Conservation (phyloP, 768 basidiomycete species). For the Phallus indusiatus region DNA sequence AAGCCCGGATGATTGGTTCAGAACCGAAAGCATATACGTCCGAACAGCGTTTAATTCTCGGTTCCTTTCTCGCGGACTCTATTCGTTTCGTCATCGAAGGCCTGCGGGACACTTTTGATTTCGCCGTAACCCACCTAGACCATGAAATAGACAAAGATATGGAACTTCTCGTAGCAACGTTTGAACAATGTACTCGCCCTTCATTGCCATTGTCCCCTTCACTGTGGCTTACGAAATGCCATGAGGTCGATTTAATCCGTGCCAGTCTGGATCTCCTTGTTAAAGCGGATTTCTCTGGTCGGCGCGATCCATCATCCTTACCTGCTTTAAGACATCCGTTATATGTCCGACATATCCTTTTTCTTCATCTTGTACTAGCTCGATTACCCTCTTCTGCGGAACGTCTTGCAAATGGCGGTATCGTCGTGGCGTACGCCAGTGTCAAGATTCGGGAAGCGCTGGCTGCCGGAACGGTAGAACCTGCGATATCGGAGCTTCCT, state of each 20-base stretch:
- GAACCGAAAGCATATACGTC: slow-evolving; percentile 44
- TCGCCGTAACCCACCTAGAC: slow-evolving; percentile 47
- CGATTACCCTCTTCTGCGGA: slow-evolving; percentile 72
- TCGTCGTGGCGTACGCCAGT: slow-evolving; percentile 74
- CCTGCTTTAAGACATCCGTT: slow-evolving; percentile 54
- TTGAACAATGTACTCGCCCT: slow-evolving; percentile 65
- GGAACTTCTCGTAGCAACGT: slow-evolving; percentile 73
- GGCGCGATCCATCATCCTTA: slow-evolving; percentile 56
- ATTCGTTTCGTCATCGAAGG: slow-evolving; percentile 62
- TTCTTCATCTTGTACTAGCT: slow-evolving; percentile 81
- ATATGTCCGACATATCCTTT: slow-evolving; percentile 69
- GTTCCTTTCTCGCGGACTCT: slow-evolving; percentile 50
- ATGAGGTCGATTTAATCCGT: slow-evolving; percentile 72
- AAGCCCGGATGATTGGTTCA: slow-evolving; percentile 42
- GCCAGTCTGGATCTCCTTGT: slow-evolving; percentile 65
- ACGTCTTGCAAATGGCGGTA: slow-evolving; percentile 73
- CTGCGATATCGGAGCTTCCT: slow-evolving; percentile 57
- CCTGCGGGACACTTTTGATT: slow-evolving; percentile 51
- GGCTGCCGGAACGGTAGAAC: slow-evolving; percentile 63
- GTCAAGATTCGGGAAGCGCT: slow-evolving; percentile 71
- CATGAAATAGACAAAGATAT: slow-evolving; percentile 70
- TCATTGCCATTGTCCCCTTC: slow-evolving; percentile 62
- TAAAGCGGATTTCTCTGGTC: slow-evolving; percentile 58
- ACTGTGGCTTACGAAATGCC: slow-evolving; percentile 71
- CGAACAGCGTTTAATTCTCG: slow-evolving; percentile 51